phyloP scores from a whole-genome alignment of 139 green algal species.

The Edaphochlamys debaryana region DNA sequence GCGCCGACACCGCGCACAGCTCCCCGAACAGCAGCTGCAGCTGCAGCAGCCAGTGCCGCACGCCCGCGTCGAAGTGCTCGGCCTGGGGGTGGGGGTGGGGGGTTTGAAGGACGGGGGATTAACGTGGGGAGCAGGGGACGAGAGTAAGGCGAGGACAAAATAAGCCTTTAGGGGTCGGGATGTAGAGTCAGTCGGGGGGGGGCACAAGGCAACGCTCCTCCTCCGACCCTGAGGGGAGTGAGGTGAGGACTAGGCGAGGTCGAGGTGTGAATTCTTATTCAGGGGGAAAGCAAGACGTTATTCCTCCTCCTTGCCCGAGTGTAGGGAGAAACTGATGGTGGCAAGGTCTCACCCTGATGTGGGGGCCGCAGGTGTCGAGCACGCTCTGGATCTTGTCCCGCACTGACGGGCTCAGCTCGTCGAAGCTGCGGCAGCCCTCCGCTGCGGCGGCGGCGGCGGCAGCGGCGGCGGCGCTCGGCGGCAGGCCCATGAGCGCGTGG shows the following conservation, averaged over 20 bases:
- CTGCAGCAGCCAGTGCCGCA: slow-evolving; percentile 56
- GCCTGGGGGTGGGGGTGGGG: slow-evolving; percentile 11
- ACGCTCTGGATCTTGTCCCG: slow-evolving; percentile 38
- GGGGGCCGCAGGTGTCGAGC: slow-evolving; percentile 17
- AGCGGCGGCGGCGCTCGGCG: background rate
- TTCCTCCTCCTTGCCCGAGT: no score
- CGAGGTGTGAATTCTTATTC: no score
- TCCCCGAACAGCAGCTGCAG: slow-evolving; percentile 50
- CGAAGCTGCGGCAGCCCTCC: background rate
- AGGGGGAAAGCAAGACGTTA: no score
- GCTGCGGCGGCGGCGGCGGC: background rate
- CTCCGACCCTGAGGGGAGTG: no score
- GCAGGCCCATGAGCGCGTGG: slow-evolving; percentile 14
- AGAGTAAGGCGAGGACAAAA: background rate
- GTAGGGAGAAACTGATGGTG: no score
- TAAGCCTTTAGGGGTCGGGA: no score
- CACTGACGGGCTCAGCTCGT: slow-evolving; percentile 26
- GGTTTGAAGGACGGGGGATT: background rate
- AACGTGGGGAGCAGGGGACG: background rate
- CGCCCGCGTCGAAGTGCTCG: slow-evolving; percentile 55
- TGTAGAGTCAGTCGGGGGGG: no score
- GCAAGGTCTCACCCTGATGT: slow-evolving; percentile 43
- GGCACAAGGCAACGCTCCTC: no score
- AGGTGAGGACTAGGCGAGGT: no score
- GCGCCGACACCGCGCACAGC: slow-evolving; percentile 34